Evolutionary conservation across 2,329 filamentous ascomycete genomes (phyloP).

Genomic region (Aspergillus brasiliensis): DNA sequence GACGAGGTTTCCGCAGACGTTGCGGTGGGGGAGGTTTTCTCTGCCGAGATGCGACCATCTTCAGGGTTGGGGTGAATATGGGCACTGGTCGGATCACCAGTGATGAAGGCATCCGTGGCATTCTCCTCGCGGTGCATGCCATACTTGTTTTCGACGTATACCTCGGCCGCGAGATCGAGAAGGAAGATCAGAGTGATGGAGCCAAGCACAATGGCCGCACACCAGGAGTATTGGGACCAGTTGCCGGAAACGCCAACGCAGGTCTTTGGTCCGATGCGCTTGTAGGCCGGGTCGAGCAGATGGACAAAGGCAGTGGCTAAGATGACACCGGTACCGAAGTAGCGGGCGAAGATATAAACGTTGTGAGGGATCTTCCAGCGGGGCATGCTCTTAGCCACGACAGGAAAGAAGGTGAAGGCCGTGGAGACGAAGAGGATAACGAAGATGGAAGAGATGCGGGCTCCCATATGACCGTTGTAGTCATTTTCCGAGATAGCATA

Average conservation of each 20-base stretch:
- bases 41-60: neutral
- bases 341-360: constrained; percentile 17
- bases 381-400: constrained; percentile 11
- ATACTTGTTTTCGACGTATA: constrained; percentile 54
- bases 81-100: neutral
- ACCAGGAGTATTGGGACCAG: constrained; percentile 18
- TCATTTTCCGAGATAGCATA: constrained; percentile 14
- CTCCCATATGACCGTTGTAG: constrained; percentile 17
- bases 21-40: neutral
- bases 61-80: neutral
- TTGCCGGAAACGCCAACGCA: constrained; percentile 15
- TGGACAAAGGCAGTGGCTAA: constrained; percentile 18
- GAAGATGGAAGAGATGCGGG: constrained; percentile 17
- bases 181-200: constrained; percentile 15
- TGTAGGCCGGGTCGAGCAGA: constrained; percentile 18
- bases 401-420: constrained; percentile 14
- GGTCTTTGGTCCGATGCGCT: constrained; percentile 15
- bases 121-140: constrained; percentile 34
- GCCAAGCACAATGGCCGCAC: constrained; percentile 14
- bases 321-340: constrained; percentile 19
- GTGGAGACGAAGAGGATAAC: constrained; percentile 17
- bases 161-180: constrained; percentile 52
- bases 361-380: constrained; percentile 12
- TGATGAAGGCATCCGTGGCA: constrained; percentile 6
- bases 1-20: constrained; percentile 7